These are phyloP conservation scores for Hirsutella thompsonii DNA, from an alignment of 2,329 filamentous ascomycete genomes.

Conservation along the genomic window DNA sequence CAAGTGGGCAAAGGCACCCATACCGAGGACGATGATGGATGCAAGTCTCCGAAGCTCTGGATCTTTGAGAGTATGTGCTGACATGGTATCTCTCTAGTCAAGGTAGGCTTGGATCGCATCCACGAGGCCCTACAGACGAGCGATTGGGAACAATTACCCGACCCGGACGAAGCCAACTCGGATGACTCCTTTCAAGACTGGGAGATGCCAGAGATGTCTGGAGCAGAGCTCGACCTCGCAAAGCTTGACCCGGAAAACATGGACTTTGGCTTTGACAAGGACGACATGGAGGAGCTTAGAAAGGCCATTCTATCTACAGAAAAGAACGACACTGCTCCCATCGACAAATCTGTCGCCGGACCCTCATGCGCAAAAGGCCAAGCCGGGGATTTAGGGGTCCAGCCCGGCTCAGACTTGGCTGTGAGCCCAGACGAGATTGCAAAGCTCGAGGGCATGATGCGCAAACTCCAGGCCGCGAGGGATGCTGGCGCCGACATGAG, in stretches of 20 bases:
- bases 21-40: conserved; percentile 42
- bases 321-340: conserved; percentile 10
- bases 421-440: conserved; percentile 36
- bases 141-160: conserved; percentile 39
- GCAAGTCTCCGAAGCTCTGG: conserved; percentile 16
- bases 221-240: neutral
- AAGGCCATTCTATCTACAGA: conserved; percentile 36
- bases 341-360: conserved; percentile 3
- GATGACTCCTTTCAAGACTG: conserved; percentile 6
- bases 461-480: conserved; percentile 46
- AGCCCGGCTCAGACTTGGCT: conserved; percentile 6
- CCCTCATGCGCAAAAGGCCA: conserved; percentile 7
- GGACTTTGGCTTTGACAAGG: conserved; percentile 37
- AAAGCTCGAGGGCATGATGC: conserved; percentile 51
- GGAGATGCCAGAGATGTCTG: conserved; percentile 8
- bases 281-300: conserved; percentile 38
- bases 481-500: conserved; percentile 47
- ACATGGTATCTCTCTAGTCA: conserved; percentile 31
- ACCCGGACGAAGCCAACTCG: conserved; percentile 17
- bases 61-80: neutral
- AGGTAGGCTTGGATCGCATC: conserved; percentile 43
- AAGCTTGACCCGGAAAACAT: conserved; percentile 33
- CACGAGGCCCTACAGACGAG: conserved; percentile 52
- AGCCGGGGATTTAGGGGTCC: conserved; percentile 18
- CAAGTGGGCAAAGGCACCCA: conserved; percentile 28